A percentile compares a stretch with the other conserved stretches of the same genome.
phyloP scores from a whole-genome alignment of 2,329 filamentous ascomycete genomes.

The Colletotrichum noveboracense region DNA sequence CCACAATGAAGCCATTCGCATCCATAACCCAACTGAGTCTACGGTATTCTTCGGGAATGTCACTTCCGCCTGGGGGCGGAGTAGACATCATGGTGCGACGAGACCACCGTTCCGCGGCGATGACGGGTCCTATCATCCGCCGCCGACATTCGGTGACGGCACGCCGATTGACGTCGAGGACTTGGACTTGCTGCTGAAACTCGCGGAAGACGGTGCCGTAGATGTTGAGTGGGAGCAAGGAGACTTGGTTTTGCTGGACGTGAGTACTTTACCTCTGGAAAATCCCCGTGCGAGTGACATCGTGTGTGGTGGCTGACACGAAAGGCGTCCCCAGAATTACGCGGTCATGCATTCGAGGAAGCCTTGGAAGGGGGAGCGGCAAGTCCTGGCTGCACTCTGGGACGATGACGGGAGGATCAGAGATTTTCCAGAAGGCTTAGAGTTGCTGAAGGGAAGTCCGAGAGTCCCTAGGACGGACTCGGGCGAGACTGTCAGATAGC shows the following conservation, averaged over 20 bases:
- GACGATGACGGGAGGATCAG: conserved; percentile 29
- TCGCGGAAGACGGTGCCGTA: conserved; percentile 30
- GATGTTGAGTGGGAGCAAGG: conserved; percentile 32
- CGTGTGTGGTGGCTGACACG: conserved; percentile 3
- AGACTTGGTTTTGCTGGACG: conserved; percentile 35
- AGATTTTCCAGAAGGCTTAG: conserved; percentile 28
- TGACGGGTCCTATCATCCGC: conserved; percentile 38
- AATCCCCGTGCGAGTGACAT: not conserved
- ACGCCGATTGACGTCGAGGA: conserved; percentile 31
- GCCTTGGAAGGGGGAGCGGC: conserved; percentile 34
- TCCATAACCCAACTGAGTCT: conserved; percentile 29
- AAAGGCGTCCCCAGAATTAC: conserved; percentile 30
- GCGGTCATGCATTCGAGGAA: conserved; percentile 36
- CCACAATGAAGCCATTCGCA: conserved; percentile 27
- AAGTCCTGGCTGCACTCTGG: conserved; percentile 36
- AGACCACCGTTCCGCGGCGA: conserved; percentile 33
- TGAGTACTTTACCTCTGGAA: conserved; percentile 16
- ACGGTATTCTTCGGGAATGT: conserved; percentile 38
- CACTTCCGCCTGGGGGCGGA: conserved; percentile 39
- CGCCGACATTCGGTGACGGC: conserved; percentile 33
- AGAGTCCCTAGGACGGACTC: not conserved
- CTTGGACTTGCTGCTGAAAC: conserved; percentile 31
- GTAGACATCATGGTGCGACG: conserved; percentile 35
- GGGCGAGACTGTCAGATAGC: not conserved
- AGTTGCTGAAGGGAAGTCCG: conserved; percentile 21